Evolutionary conservation across 139 green algal species (phyloP).

Genomic region (Chloropicon primus): DNA sequence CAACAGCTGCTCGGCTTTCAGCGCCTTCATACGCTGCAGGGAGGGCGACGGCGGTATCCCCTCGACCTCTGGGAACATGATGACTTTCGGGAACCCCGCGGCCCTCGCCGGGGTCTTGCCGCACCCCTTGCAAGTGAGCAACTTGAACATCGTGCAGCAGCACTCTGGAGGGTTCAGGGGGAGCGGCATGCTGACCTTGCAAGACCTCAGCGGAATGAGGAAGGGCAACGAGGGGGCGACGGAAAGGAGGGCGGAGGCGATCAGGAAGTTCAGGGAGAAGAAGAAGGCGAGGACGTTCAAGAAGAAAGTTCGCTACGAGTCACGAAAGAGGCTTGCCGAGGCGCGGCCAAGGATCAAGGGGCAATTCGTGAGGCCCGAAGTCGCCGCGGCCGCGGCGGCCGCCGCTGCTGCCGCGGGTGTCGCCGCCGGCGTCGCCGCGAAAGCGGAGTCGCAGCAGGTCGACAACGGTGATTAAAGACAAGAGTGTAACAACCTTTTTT

Average conservation of each 20-base stretch:
- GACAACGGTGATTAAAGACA: neutral
- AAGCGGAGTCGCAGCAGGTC: neutral
- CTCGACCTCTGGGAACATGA: neutral
- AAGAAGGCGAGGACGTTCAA: neutral
- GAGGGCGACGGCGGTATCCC: neutral
- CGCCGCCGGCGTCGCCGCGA: neutral
- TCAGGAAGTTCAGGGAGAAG: neutral
- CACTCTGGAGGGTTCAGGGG: neutral
- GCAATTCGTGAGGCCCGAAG: neutral
- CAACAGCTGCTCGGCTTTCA: neutral
- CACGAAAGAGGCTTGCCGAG: neutral
- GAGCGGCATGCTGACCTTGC: neutral
- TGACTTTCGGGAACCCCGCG: neutral
- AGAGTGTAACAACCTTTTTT: too few relatives aligned
- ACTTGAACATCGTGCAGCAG: neutral
- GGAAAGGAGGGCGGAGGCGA: neutral
- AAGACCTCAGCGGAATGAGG: neutral
- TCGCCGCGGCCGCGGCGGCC: neutral
- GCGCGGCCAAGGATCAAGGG: neutral
- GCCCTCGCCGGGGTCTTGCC: neutral
- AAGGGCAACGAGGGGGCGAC: neutral
- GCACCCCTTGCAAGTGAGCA: neutral
- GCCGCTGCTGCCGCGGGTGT: neutral
- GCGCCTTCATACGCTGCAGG: neutral
- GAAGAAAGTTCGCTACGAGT: neutral